These are phyloP conservation scores for Ogataea glucozyma DNA, from an alignment of 805 yeast genomes.

Conservation along the genomic window DNA sequence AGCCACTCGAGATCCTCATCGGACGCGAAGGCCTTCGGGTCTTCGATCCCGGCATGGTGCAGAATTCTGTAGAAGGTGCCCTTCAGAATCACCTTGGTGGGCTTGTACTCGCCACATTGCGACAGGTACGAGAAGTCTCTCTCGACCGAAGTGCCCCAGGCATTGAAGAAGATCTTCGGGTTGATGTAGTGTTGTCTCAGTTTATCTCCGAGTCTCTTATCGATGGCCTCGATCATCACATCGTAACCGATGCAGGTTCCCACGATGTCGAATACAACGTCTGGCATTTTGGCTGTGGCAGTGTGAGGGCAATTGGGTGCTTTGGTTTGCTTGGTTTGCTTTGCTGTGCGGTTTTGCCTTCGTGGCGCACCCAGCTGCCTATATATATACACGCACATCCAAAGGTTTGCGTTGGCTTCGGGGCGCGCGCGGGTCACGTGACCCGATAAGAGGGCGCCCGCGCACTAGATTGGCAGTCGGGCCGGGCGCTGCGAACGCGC, in stretches of 20 bases:
- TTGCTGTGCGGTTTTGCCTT: too few species aligned
- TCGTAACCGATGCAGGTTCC: slow-evolving; percentile 31
- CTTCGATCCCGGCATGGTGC: slow-evolving; percentile 30
- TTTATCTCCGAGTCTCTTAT: slow-evolving; percentile 22
- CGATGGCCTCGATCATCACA: slow-evolving; percentile 26
- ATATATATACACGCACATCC: too few species aligned
- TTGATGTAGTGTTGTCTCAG: slow-evolving; percentile 19
- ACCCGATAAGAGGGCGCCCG: too few species aligned
- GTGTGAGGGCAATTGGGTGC: too few species aligned
- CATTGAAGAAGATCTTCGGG: slow-evolving; percentile 20
- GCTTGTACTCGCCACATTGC: slow-evolving; percentile 29
- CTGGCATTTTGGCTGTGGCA: slow-evolving; percentile 28
- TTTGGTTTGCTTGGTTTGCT: too few species aligned
- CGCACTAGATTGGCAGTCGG: too few species aligned
- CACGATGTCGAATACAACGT: slow-evolving; percentile 31
- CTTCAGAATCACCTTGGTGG: slow-evolving; percentile 28
- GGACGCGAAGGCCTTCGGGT: slow-evolving; percentile 30
- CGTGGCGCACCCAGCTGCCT: too few species aligned
- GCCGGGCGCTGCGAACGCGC: too few species aligned
- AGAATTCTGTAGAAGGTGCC: slow-evolving; percentile 32
- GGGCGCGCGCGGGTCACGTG: too few species aligned
- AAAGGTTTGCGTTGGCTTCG: too few species aligned
- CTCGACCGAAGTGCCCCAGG: slow-evolving; percentile 63
- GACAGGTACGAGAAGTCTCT: slow-evolving; percentile 60
- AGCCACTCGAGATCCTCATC: slow-evolving; percentile 32